These are phyloP conservation scores for Myriosclerotinia duriaeana DNA, from an alignment of 2,329 filamentous ascomycete species.

Conservation along the genomic window DNA sequence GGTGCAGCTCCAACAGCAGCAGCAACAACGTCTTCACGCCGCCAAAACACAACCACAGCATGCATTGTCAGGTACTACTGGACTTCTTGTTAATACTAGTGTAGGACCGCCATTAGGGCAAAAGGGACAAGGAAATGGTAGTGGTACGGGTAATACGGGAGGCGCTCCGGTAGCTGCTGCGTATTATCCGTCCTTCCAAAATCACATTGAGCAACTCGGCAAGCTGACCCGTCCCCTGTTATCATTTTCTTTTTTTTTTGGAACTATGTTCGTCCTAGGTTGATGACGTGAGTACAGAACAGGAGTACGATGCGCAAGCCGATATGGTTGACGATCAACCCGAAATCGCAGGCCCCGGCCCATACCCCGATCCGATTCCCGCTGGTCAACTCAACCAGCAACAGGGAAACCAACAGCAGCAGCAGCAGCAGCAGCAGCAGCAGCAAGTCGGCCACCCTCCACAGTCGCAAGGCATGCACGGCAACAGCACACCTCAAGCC, in stretches of 20 bases:
- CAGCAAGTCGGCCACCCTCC: slow-evolving; percentile 42
- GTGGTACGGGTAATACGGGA: slow-evolving; percentile 43
- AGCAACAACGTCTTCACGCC: slow-evolving; percentile 41
- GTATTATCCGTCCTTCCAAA: slow-evolving; percentile 70
- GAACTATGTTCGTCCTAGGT: slow-evolving; percentile 66
- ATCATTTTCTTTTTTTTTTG: slow-evolving; percentile 47
- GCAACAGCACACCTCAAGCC: slow-evolving; percentile 44
- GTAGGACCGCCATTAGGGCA: slow-evolving; percentile 34
- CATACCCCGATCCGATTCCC: slow-evolving; percentile 61
- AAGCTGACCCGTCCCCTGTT: slow-evolving; percentile 62
- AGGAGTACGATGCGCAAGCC: slow-evolving; percentile 90
- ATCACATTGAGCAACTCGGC: slow-evolving; percentile 94
- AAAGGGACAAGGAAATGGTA: slow-evolving; percentile 38
- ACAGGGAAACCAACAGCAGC: slow-evolving; percentile 29
- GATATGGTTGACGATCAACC: slow-evolving; percentile 84
- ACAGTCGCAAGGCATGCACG: slow-evolving; percentile 45
- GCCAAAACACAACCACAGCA: slow-evolving; percentile 35
- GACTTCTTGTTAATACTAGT: slow-evolving; percentile 34
- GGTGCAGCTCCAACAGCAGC: slow-evolving; percentile 51
- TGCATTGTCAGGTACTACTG: slow-evolving; percentile 34
- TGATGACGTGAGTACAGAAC: slow-evolving; percentile 72
- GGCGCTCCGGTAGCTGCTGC: slow-evolving; percentile 46
- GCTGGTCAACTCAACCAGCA: slow-evolving; percentile 27
- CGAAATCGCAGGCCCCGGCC: slow-evolving; percentile 60
- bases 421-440: slow-evolving; percentile 26